Evolutionary conservation across 306 rosid genomes (phyloP), one percentile per base, ranked within the genome.

Genomic region (Glycine tomentella): DNA sequence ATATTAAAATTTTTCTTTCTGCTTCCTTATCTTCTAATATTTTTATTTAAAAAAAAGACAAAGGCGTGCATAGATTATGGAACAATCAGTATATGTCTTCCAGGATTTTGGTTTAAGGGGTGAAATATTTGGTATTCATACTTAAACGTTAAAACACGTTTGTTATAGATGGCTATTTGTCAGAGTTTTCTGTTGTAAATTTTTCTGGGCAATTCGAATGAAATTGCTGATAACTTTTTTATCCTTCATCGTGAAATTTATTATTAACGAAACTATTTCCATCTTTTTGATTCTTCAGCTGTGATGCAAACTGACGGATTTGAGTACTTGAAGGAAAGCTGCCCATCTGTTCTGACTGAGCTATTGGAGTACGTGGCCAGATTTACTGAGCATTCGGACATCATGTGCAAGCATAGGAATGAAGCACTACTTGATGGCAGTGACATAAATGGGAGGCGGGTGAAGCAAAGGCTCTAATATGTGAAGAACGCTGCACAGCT

Each of bases 241-340:
- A 46, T 9, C 76, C 48, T 72, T 68, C 53, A 71, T 72, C 56
- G 17, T 9, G 15, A 53, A 10, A 20, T 6, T 40, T 25, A 68
- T 56, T 64, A 17, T 77, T 70, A n/a, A 72, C 75, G 62, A 48
- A 72, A 14, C 63, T 53, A n/a, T 50, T 42, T 79, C 77, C 4
- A 50, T 38, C 8, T 15, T 67, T 62, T 69, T 67, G 64, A 33
- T 77, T 71, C 57, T 52, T 76, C 87, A 94, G 98, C 92, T 84
- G 97, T 94, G 82, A 94, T 94, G 97, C 91, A 90, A 78, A 92
- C 98, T 9, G 98, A 92, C 79, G 98, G 98, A 49, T 94, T 90
- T 74, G 93, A 88, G 77, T 91, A 94, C 88, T 89, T 94, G 89
- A 94, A 86, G 92, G 90, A 90, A 84, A 94, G 98, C 74, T 94